A percentile compares a stretch with the other conserved stretches of the same genome.
Conservation (phyloP, 1,139 yeast species). For the Lodderomyces beijingensis region DNA sequence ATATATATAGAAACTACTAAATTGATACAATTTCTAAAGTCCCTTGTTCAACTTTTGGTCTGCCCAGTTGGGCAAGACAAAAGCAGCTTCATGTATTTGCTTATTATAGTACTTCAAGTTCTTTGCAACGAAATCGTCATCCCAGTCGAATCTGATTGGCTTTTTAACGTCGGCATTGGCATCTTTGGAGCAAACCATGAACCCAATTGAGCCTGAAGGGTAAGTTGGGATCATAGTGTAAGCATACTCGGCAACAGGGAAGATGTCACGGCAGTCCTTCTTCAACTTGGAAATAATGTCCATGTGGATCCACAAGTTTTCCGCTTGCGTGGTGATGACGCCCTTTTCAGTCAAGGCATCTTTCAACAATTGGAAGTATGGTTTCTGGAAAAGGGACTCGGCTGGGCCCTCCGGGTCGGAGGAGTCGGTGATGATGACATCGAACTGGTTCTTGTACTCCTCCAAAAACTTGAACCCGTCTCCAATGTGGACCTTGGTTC, state of each 20-base stretch:
- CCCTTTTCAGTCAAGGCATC: constrained; percentile 84
- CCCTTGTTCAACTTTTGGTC: constrained; percentile 33
- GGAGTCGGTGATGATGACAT: constrained; percentile 89
- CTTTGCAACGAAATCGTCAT: constrained; percentile 57
- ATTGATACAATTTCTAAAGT: too few species aligned
- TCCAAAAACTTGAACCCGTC: constrained; percentile 91
- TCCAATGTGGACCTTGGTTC: constrained; percentile 77
- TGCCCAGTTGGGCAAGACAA: constrained; percentile 87
- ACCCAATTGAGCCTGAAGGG: constrained; percentile 91
- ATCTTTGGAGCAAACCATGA: constrained; percentile 88
- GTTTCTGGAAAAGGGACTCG: constrained; percentile 79
- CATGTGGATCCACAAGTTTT: constrained; percentile 85
- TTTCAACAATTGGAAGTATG: constrained; percentile 73
- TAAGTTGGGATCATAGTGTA: constrained; percentile 89
- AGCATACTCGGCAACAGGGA: constrained; percentile 86
- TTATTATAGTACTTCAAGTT: constrained; percentile 76
- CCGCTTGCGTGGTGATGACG: constrained; percentile 88
- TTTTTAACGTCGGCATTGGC: constrained; percentile 53
- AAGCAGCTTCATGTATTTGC: constrained; percentile 77
- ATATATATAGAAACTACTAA: too few species aligned
- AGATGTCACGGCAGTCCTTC: constrained; percentile 68
- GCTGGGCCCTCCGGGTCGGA: constrained; percentile 98
- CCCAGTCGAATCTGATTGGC: constrained; percentile 63
- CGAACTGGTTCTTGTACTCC: constrained; percentile 67
- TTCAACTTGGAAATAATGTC: constrained; percentile 72